Base-by-base conservation (phyloP, 2,329 filamentous ascomycete species). In the Penicillium olsonii region DNA sequence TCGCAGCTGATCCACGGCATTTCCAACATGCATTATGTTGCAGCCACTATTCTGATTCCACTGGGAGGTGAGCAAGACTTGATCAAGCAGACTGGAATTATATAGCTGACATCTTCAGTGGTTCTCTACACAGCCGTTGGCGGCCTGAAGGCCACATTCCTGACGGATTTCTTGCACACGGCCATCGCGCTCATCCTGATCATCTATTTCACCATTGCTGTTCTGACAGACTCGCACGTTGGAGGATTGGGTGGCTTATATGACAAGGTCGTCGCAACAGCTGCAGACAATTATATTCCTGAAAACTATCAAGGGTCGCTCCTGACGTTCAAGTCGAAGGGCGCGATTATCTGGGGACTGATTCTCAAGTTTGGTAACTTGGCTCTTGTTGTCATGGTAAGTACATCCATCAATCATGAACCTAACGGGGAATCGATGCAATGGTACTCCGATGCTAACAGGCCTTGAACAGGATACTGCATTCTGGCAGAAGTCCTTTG, bases 401-500 rank as follows among this genome's bases (percentile, higher is more conserved):
- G 59, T 19, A 7, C 22, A 24, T 24, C 22, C 22, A 24, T 24
- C 22, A 8, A 4, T 24, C 22, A 24, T 24, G 22, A 24, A 8
- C 22, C 8, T 24, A 5, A 24, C 22, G 22, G 22, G 8, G 22
- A 8, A 24, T 24, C 22, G 8, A 24, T 24, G 22, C 22, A 24
- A 24, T 24, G 8, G 22, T 5, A 24, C 4, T 5, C 22, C 22
- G 3, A 29, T 11, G 9, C 49, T 54, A 49, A 52, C n/a, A 17
- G 7, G 0, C 17, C 2, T 40, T 35, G 2, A 19, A 2, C 19
- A 68, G 63, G 74, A 80, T 53, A 80, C 76, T 4, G 77, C 72
- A 1, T 80, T 80, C 60, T 80, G 76, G 75, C 76, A 79, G 48
- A 80, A 80, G 62, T 74, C 72, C 0, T 80, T 80, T 52, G 76